Percentiles rank a stretch among this genome's conserved stretches.
These are phyloP conservation scores for Eucalyptus erythrocorys DNA, from an alignment of 345 rosid genomes.

Conservation along the genomic window DNA sequence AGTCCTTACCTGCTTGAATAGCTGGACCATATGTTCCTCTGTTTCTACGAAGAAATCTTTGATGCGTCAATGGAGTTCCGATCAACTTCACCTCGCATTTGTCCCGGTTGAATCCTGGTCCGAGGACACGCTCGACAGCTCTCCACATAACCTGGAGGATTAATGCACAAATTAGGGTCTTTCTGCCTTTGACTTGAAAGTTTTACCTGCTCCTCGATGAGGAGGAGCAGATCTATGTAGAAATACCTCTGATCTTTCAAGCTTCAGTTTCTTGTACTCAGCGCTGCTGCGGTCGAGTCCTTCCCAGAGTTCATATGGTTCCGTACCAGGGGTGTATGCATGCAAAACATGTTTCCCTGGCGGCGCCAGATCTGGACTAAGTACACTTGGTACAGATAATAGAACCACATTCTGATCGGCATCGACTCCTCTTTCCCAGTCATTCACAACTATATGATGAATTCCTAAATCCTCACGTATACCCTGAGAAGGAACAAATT, in stretches of 20 bases:
- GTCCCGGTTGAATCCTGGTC: constrained; percentile 63
- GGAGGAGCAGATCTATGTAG: background rate
- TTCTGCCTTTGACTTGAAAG: background rate
- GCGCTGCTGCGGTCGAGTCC: constrained; percentile 68
- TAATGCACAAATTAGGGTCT: background rate
- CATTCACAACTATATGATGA: constrained; percentile 90
- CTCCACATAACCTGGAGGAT: constrained; percentile 68
- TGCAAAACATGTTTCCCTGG: constrained; percentile 79
- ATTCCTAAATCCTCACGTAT: constrained; percentile 64
- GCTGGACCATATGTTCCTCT: constrained; percentile 92
- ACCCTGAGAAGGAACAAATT: constrained; percentile 21
- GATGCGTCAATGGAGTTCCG: constrained; percentile 83
- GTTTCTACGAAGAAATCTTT: constrained; percentile 64
- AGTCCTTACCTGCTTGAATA: constrained; percentile 64
- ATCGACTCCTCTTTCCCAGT: constrained; percentile 87
- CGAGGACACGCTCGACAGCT: constrained; percentile 79
- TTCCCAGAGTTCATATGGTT: constrained; percentile 70
- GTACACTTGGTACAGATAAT: constrained; percentile 71
- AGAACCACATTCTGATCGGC: constrained; percentile 89
- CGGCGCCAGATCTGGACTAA: constrained; percentile 77
- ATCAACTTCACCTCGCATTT: constrained; percentile 76
- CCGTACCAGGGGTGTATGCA: constrained; percentile 86
- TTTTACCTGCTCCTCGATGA: too few species aligned
- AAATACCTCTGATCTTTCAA: constrained; percentile 75
- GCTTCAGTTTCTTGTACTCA: constrained; percentile 70